Conservation (phyloP, 2,329 filamentous ascomycete genomes). For the Sporothrix protearum region DNA sequence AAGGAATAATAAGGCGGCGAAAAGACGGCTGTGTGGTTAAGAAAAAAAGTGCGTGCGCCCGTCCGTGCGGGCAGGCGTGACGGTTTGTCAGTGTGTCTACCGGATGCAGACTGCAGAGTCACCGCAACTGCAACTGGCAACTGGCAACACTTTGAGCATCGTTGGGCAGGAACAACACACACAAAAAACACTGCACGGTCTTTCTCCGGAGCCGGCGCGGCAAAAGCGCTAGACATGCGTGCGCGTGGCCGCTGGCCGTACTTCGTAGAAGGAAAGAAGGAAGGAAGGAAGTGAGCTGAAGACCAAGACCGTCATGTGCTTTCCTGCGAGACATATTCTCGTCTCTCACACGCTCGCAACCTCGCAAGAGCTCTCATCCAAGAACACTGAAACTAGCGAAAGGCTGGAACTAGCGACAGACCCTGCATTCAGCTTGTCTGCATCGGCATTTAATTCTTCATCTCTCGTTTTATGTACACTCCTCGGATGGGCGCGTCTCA, state of each 20-base stretch:
- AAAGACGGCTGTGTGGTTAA: background rate
- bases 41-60: conserved; percentile 6
- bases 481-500: background rate
- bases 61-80: conserved; percentile 11
- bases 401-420: conserved; percentile 1
- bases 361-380: too few species aligned
- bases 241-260: background rate
- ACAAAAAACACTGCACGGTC: background rate
- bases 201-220: background rate
- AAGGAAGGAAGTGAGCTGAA: background rate
- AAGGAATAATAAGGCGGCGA: background rate
- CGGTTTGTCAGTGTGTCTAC: background rate
- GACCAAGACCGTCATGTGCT: background rate
- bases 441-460: background rate
- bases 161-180: conserved; percentile 3
- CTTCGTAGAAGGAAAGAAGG: background rate
- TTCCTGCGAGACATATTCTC: background rate
- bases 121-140: background rate
- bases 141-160: background rate
- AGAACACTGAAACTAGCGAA: background rate
- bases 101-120: background rate
- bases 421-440: background rate
- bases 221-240: background rate
- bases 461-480: background rate
- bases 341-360: background rate